Evolutionary conservation across 139 green algal species (phyloP).

Genomic region (Chloropicon primus): DNA sequence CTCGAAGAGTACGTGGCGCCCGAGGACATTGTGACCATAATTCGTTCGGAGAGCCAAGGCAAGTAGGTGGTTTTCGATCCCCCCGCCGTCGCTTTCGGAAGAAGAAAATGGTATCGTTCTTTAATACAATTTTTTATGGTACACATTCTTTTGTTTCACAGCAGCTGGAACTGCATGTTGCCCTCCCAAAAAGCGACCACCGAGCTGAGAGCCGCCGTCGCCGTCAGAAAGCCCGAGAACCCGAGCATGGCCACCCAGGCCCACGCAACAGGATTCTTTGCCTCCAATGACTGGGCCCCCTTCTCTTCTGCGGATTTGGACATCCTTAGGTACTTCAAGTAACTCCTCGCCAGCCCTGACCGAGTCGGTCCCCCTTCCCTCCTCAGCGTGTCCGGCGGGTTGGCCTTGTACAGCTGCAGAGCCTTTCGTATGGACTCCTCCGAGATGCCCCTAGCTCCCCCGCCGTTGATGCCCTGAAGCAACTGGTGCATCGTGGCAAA

Average conservation of each 20-base stretch:
- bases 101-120: too few relatives aligned
- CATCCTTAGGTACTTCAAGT: background rate
- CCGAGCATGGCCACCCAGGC: background rate
- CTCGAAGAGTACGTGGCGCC: background rate
- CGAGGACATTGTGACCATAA: background rate
- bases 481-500: background rate
- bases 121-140: too few relatives aligned
- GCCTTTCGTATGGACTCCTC: background rate
- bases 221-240: background rate
- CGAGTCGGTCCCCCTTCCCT: too few relatives aligned
- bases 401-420: background rate
- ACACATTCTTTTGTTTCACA: background rate
- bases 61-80: too few relatives aligned
- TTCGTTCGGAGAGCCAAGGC: background rate
- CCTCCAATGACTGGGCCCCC: too few relatives aligned
- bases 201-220: background rate
- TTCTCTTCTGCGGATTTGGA: too few relatives aligned
- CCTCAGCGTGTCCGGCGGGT: background rate
- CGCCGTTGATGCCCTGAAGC: background rate
- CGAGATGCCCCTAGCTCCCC: background rate
- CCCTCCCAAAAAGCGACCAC: background rate
- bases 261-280: too few relatives aligned
- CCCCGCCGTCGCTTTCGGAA: too few relatives aligned
- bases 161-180: background rate
- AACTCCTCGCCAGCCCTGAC: too few relatives aligned